Conservation (phyloP, 2,329 filamentous ascomycete species). For the Fusarium sp. region DNA sequence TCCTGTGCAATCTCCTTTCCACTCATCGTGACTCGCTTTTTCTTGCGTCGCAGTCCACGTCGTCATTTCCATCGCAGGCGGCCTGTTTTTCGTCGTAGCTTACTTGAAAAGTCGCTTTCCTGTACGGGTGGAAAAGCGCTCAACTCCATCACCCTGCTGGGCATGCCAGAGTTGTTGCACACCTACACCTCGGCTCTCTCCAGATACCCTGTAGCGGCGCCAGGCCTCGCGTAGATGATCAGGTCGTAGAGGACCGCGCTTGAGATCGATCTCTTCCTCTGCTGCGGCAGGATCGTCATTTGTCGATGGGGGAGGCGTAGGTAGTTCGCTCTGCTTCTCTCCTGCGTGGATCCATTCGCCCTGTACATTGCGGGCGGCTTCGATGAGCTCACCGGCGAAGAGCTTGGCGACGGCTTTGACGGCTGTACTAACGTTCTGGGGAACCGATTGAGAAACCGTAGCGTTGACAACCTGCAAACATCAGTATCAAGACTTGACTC, state of each 20-base stretch:
- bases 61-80: not conserved
- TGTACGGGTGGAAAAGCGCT: constrained; percentile 67
- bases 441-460: constrained; percentile 82
- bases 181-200: constrained; percentile 72
- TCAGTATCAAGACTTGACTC: constrained; percentile 5
- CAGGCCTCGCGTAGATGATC: constrained; percentile 81
- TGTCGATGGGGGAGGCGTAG: constrained; percentile 55
- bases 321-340: constrained; percentile 67
- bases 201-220: constrained; percentile 72
- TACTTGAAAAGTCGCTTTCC: constrained; percentile 66
- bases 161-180: constrained; percentile 70
- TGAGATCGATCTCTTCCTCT: constrained; percentile 43
- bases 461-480: constrained; percentile 75
- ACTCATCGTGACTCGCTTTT: not conserved
- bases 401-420: constrained; percentile 81
- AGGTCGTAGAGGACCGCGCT: constrained; percentile 72
- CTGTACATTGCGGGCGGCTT: constrained; percentile 76
- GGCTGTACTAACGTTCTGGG: constrained; percentile 78
- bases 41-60: not conserved
- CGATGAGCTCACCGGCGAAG: constrained; percentile 81
- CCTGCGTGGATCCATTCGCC: constrained; percentile 74
- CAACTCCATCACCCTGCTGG: constrained; percentile 69
- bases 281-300: constrained; percentile 48
- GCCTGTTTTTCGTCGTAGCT: constrained; percentile 23
- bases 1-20: not conserved